Conservation (phyloP, 768 basidiomycete species). For the Tylopilus sp. region DNA sequence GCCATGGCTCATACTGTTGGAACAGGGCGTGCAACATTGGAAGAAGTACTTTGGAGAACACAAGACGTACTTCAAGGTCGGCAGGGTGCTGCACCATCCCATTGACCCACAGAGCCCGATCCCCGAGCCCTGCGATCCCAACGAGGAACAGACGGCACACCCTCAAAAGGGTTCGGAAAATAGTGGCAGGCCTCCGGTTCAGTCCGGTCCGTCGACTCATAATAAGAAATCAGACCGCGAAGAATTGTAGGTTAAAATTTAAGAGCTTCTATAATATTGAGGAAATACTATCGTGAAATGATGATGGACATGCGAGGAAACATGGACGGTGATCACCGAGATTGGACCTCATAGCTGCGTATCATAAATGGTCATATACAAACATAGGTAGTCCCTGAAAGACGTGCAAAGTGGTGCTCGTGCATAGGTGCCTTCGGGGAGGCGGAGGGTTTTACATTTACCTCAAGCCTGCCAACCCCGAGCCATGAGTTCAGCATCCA, state of each 20-base stretch:
- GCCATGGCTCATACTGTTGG: neutral
- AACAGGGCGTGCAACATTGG: constrained; percentile 80
- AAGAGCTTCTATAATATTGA: constrained; percentile 13
- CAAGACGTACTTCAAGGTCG: constrained; percentile 75
- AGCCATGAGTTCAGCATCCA: constrained; percentile 19
- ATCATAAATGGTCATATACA: constrained; percentile 30
- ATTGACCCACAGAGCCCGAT: constrained; percentile 76
- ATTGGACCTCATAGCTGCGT: constrained; percentile 10
- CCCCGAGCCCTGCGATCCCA: constrained; percentile 69
- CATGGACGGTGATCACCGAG: constrained; percentile 18
- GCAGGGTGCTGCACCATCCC: constrained; percentile 69
- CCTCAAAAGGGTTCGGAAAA: constrained; percentile 31
- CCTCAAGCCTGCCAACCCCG: constrained; percentile 27
- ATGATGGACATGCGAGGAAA: constrained; percentile 23
- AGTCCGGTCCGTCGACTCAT: constrained; percentile 14
- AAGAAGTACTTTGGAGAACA: constrained; percentile 85
- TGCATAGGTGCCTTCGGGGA: neutral
- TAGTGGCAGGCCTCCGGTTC: constrained; percentile 25
- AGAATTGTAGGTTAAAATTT: constrained; percentile 32
- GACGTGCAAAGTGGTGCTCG: constrained; percentile 1
- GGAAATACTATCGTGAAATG: constrained; percentile 15
- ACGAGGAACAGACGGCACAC: constrained; percentile 40
- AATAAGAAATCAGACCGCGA: constrained; percentile 15
- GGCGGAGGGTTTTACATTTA: constrained; percentile 12
- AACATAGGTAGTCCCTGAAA: constrained; percentile 16